Evolutionary conservation across 1,284 basidiomycete genomes (phyloP), one percentile per base, ranked within the genome.

Genomic region (Phellinidium pouzarii): DNA sequence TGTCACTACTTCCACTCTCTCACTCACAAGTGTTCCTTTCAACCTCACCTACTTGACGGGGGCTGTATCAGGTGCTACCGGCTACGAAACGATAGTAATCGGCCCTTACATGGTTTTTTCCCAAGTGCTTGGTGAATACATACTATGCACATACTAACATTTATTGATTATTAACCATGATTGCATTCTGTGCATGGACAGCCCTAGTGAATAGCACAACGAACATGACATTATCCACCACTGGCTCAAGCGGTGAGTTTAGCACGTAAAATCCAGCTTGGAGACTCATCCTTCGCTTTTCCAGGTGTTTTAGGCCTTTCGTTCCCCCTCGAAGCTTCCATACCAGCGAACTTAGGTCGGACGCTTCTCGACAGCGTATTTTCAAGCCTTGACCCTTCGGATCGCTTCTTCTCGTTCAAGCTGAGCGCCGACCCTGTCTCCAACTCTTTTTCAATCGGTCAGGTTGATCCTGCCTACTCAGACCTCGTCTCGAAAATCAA

Each of bases 381-480:
- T 49, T 64, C 72, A 4, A 64, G 68, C 50, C 62, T 79, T 50
- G 59, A 67, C 31, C 68, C 74, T 48, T 59, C 65, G 1, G 56
- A 70, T 43, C 71, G 71, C 26, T 78, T 71, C 64, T 80, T 80
- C 55, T 76, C 77, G 11, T 73, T 75, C 66, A 71, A 71, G 55
- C 72, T 82, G 17, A 73, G 74, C 12, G 67, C 74, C 7, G 63
- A 65, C 31, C 59, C 62, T 36, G 55, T 57, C 23, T 61, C 64
- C 36, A 78, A 78, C 17, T 79, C 78, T 0, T 75, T 82, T 60
- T 78, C 73, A 20, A 61, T 81, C 22, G 78, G 77, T 40, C 62
- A 70, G 56, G 65, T 80, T 26, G 78, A 82, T 59, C 53, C 69
- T 8, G 58, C 60, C 3, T 64, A 72, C 46, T 62, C 67, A 2